Evolutionary conservation across 352 stramenopile species (phyloP), one percentile per base, ranked within the genome.

Genomic region (Phytophthora fragariae): DNA sequence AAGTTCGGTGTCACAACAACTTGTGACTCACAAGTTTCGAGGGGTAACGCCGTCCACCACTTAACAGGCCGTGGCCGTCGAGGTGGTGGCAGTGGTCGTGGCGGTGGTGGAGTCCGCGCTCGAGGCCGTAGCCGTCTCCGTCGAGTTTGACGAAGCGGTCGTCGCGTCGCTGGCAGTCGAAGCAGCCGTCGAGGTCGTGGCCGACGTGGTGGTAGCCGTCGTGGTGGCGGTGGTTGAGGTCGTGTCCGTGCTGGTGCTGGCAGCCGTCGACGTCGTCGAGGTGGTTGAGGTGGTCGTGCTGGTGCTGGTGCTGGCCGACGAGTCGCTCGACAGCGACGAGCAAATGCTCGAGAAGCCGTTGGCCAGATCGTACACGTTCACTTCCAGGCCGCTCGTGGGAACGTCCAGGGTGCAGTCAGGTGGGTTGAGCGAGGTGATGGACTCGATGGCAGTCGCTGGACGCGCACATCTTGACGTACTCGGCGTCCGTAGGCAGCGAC

Each of bases 381-480:
- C 21, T 46, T 65, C 55, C 17, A 74, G 65, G 17, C 72, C 72
- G 62, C 71, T 78, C 19, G 66, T 78, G 11, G 72, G 68, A 11
- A 79, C 68, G 0, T 19, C 57, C 39, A 82, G 64, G 5, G 56
- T 67, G 57, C 75, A 82, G 60, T 82, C 72, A 11, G 58, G 60
- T 11, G 68, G 71, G 44, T 57, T 58, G 33, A 72, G 62, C 49
- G 62, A 58, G 5, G 56, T 70, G 60, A 82, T 60, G 5, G 52
- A 66, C 39, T 62, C 61, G 59, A 79, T 71, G 39, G 64, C 76
- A 83, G 27, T 66, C 33, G 44, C 5, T 57, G 21, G 65, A 73
- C 7, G 62, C 61, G 62, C 76, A 80, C 76, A 83, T 83, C n/a
- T 63, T 37, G 15, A 54, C 49, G 44, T 77, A 69, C 63, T 81